These are phyloP conservation scores for Monosporascus sp. DNA, from an alignment of 2,329 filamentous ascomycete species.

Conservation along the genomic window DNA sequence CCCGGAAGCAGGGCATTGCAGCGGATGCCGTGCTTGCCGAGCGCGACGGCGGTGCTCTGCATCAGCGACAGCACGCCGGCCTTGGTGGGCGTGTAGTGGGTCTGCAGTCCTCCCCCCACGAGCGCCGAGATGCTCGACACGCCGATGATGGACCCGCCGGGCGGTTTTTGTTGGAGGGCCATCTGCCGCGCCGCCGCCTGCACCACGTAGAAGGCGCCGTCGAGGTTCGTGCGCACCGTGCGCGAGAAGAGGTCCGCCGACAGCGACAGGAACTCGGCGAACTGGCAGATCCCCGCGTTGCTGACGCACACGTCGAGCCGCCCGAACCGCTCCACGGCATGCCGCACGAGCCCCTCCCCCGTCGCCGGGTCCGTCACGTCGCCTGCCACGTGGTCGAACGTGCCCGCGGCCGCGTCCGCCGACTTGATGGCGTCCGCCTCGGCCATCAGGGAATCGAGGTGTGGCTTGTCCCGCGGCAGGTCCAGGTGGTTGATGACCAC, in stretches of 20 bases:
- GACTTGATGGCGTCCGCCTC: slow-evolving; percentile 44
- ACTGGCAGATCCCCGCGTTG: slow-evolving; percentile 85
- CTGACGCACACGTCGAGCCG: slow-evolving; percentile 75
- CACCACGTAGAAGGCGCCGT: slow-evolving; percentile 81
- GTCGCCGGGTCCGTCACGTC: slow-evolving; percentile 75
- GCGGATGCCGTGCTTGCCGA: slow-evolving; percentile 70
- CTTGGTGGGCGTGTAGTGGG: slow-evolving; percentile 87
- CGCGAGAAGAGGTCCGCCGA: slow-evolving; percentile 63
- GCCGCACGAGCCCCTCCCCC: slow-evolving; percentile 60
- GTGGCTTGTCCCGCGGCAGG: slow-evolving; percentile 43
- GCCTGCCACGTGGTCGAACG: slow-evolving; percentile 64
- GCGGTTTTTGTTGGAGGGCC: slow-evolving; percentile 54
- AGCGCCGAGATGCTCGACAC: slow-evolving; percentile 70
- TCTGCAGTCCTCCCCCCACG: slow-evolving; percentile 73
- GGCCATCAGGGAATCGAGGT: slow-evolving; percentile 49
- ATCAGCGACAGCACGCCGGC: slow-evolving; percentile 76
- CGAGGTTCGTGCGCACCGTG: slow-evolving; percentile 76
- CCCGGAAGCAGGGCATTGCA: slow-evolving; percentile 83
- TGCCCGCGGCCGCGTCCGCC: slow-evolving; percentile 43
- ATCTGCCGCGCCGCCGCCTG: slow-evolving; percentile 85
- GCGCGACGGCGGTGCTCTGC: slow-evolving; percentile 75
- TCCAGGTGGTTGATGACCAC: slow-evolving; percentile 79
- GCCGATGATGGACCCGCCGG: slow-evolving; percentile 76
- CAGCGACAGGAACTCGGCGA: slow-evolving; percentile 78
- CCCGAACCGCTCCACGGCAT: slow-evolving; percentile 58